These are phyloP conservation scores for Paratinospora sagittata DNA, from an alignment of 164 flowering plant species.

Conservation along the genomic window DNA sequence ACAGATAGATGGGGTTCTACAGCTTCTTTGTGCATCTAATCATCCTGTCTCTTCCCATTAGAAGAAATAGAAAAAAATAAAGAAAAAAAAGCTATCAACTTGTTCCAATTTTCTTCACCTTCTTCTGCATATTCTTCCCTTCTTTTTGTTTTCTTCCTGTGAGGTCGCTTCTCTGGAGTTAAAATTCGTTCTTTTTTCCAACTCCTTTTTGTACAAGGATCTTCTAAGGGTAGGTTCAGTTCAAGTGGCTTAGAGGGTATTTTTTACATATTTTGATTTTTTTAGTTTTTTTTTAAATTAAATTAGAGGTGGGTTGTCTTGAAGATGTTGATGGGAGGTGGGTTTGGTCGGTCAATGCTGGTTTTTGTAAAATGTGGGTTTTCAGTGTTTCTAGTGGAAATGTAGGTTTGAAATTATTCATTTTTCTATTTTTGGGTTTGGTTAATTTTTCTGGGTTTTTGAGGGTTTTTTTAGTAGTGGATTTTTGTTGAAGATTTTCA, in stretches of 20 bases:
- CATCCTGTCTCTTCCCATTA: constrained; percentile 7
- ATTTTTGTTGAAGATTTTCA: not conserved
- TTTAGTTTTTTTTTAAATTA: not conserved
- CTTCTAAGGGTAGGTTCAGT: no score
- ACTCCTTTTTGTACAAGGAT: no score
- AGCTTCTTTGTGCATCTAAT: constrained; percentile 1
- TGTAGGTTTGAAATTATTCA: not conserved
- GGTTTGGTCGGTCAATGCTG: not conserved
- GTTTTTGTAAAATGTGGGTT: constrained; percentile 1
- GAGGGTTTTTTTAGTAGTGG: not conserved
- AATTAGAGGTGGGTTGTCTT: not conserved
- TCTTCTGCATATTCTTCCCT: not conserved
- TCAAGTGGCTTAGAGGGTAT: no score
- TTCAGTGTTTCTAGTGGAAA: not conserved
- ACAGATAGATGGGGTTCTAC: constrained; percentile 18
- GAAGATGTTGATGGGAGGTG: not conserved
- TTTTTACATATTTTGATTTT: not conserved
- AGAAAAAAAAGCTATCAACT: no score
- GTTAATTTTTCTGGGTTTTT: not conserved
- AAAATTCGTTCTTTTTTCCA: not conserved
- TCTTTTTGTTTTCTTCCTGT: not conserved
- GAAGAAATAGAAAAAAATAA: not conserved
- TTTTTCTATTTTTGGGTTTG: not conserved
- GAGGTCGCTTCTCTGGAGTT: not conserved
- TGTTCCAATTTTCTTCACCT: no score